Conservation (phyloP, 345 rosid species). For the Kernera saxatilis region DNA sequence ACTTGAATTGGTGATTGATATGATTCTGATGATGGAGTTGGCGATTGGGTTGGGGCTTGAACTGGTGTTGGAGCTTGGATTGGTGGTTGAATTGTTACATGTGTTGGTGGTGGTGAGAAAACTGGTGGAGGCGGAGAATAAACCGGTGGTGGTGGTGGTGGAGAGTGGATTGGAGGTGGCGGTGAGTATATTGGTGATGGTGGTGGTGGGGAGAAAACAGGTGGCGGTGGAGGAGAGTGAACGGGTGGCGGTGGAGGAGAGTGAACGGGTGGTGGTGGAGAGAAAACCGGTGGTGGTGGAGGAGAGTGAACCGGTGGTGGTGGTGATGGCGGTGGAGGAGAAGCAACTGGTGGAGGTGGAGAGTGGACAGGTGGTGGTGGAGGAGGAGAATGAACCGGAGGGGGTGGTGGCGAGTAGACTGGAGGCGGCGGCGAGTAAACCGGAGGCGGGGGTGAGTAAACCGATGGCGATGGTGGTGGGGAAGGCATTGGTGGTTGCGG, state of each 20-base stretch:
- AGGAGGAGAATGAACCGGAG: not conserved
- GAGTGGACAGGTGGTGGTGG: not conserved
- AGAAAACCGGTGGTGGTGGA: constrained; percentile 1
- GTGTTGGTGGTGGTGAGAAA: constrained; percentile 20
- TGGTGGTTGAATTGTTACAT: constrained; percentile 14
- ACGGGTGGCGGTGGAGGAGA: constrained; percentile 17
- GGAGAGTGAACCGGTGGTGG: not conserved
- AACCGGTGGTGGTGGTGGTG: constrained; percentile 26
- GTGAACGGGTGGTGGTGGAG: not conserved
- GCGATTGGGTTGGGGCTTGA: not conserved
- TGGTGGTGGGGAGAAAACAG: constrained; percentile 3
- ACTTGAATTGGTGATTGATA: not conserved
- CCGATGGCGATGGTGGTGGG: not conserved
- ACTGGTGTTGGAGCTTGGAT: not conserved
- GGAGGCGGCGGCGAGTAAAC: not conserved
- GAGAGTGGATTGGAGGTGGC: not conserved
- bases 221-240: constrained; percentile 21
- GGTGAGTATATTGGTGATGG: constrained; percentile 19
- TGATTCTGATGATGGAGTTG: not conserved
- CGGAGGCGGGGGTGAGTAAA: not conserved
- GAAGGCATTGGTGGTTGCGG: constrained; percentile 23
- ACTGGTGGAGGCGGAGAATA: constrained; percentile 28
- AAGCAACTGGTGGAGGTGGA: not conserved
- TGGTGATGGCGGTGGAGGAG: not conserved
- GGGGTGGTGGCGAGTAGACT: not conserved